Evolutionary conservation across 192 early-diverging fungal genomes (phyloP), one percentile per base, ranked within the genome.

Genomic region (Podila horticola): DNA sequence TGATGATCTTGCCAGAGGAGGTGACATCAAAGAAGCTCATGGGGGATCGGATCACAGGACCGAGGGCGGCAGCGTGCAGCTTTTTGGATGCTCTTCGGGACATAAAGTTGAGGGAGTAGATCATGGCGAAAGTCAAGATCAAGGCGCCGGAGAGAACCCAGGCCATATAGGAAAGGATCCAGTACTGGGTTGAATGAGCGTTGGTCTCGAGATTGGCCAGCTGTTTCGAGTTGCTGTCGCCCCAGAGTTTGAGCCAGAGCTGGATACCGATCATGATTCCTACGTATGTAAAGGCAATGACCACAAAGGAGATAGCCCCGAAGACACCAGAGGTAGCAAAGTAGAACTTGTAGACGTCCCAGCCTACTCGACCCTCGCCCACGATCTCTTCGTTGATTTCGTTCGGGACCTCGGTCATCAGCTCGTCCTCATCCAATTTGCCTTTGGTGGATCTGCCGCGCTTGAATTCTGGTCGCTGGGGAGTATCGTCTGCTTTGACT

Each of bases 1-100:
- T 97, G 49, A 93, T 67, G 69, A 95, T 87, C 31, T 93, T 89
- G 62, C 94, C 93, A 15, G 64, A 65, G 24, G 64, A 65, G 64
- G 64, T 65, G 20, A 65, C 64, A 49, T 65, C 64, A 75, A 88
- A 88, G 63, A 83, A 88, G 34, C 57, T 57, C 79, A 84, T 84
- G 15, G 86, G 86, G 8, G 86, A 76, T 50, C 83, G 86, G 11
- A 93, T 51, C 57, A 92, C 81, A 34, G 86, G 88, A 17, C 84
- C 51, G 49, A 93, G 84, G 85, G 93, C 89, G 36, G 74, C 41
- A 11, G 67, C 57, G 66, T 95, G 94, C 6, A 90, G 74, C 15
- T 63, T 63, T 29, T 83, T 61, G 15, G 64, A 65, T 1, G 90
- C 91, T 36, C 89, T 90, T 38, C 84, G 83, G 64, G 90, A 88